A percentile compares a stretch with the other conserved stretches of the same genome.
These are phyloP conservation scores for Scutellospora calospora DNA, from an alignment of 371 early-diverging fungal genomes.

Conservation along the genomic window DNA sequence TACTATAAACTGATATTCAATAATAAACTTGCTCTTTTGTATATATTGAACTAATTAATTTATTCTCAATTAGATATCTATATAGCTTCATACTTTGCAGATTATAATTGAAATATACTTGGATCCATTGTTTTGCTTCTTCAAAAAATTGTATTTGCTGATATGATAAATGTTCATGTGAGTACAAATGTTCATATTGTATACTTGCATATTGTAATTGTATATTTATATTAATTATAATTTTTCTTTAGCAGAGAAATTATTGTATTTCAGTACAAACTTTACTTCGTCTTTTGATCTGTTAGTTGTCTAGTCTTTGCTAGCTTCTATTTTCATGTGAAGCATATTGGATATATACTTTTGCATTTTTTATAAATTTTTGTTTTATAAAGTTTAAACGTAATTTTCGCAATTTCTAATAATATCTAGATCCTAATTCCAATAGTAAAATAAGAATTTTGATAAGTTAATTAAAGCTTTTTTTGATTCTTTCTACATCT, in stretches of 20 bases:
- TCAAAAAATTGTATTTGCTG: too few relatives aligned
- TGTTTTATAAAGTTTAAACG: neutral
- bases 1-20: neutral
- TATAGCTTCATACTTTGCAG: neutral
- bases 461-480: neutral
- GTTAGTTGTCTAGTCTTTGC: neutral
- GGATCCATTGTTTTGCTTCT: too few relatives aligned
- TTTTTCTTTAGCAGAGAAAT: neutral
- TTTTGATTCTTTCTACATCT: conserved; percentile 7
- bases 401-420: conserved; percentile 3
- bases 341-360: conserved; percentile 1
- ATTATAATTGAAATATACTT: too few relatives aligned
- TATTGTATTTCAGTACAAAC: conserved; percentile 5
- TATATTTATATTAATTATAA: too few relatives aligned
- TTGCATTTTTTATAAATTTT: neutral
- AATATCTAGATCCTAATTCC: conserved; percentile 15
- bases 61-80: neutral
- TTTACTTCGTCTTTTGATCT: conserved; percentile 5
- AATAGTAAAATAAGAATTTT: neutral
- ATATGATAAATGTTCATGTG: too few relatives aligned
- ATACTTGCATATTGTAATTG: too few relatives aligned
- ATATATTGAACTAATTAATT: neutral
- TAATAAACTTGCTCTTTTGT: conserved; percentile 2
- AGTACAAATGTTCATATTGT: too few relatives aligned
- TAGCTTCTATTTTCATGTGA: neutral